Percentiles rank a stretch among this genome's conserved stretches.
Conservation (phyloP, 352 stramenopile genomes). For the Vaucheria bursata region DNA sequence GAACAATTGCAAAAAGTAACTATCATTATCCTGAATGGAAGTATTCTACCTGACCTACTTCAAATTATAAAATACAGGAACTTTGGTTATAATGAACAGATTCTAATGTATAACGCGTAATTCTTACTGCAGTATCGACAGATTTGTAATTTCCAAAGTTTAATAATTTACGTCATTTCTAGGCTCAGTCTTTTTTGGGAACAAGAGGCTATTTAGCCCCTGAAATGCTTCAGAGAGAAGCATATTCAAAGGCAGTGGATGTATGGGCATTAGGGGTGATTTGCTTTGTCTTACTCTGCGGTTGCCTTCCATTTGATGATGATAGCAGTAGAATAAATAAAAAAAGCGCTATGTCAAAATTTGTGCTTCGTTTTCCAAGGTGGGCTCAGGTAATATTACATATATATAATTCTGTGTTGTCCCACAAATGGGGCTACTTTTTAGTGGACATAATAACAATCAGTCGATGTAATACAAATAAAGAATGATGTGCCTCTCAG, state of each 20-base stretch:
- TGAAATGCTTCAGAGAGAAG: constrained; percentile 93
- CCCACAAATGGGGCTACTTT: background rate
- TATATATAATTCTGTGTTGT: background rate
- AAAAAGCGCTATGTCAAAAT: constrained; percentile 36
- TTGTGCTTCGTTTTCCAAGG: constrained; percentile 34
- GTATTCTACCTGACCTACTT: too few species aligned
- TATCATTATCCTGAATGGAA: too few species aligned
- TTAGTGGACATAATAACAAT: background rate
- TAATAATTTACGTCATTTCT: too few species aligned
- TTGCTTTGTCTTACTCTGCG: constrained; percentile 91
- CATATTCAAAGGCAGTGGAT: constrained; percentile 91
- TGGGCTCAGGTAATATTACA: constrained; percentile 23
- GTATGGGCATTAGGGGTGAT: constrained; percentile 97
- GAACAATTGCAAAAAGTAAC: too few species aligned
- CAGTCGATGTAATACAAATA: background rate
- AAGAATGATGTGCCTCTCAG: too few species aligned
- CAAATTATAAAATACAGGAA: too few species aligned
- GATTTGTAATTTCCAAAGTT: too few species aligned
- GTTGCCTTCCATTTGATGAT: constrained; percentile 95
- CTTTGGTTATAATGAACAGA: too few species aligned
- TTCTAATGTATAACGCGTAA: too few species aligned
- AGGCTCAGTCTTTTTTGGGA: constrained; percentile 65
- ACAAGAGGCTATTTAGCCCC: constrained; percentile 88
- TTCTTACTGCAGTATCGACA: too few species aligned
- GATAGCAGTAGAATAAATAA: constrained; percentile 56